phyloP scores from a whole-genome alignment of 345 rosid genomes.

The Dipteronia dyeriana region DNA sequence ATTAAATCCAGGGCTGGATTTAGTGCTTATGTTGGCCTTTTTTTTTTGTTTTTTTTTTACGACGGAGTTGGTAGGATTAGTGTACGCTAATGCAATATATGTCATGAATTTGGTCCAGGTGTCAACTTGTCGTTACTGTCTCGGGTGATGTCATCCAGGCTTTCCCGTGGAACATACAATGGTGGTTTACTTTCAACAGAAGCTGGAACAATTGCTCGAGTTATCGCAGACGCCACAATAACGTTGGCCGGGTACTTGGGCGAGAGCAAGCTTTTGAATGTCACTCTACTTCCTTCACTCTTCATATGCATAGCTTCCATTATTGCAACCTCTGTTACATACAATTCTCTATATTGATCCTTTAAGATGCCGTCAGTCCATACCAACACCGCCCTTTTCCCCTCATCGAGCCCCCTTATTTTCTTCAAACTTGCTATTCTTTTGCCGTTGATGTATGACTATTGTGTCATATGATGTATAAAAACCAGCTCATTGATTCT shows the following conservation, averaged over 20 bases:
- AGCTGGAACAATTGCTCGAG: conserved; percentile 97
- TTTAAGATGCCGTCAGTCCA: background rate
- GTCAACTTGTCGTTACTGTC: conserved; percentile 92
- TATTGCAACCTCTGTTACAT: conserved; percentile 81
- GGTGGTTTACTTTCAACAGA: conserved; percentile 94
- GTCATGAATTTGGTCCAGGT: conserved; percentile 40
- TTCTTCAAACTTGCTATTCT: background rate
- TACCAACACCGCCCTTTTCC: background rate
- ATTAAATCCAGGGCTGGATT: background rate
- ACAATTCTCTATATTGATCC: conserved; percentile 83
- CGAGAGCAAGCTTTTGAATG: conserved; percentile 63
- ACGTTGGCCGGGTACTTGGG: conserved; percentile 92
- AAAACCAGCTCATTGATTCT: conserved; percentile 9
- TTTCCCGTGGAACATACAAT: conserved; percentile 92
- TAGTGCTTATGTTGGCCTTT: background rate
- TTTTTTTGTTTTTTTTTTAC: background rate
- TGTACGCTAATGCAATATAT: background rate
- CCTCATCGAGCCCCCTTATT: background rate
- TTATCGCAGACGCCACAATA: conserved; percentile 88
- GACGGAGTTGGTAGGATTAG: background rate
- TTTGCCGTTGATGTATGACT: background rate
- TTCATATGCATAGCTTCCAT: conserved; percentile 74
- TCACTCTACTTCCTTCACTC: conserved; percentile 86
- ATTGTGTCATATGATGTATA: conserved; percentile 5
- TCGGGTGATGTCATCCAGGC: conserved; percentile 95